Conservation (phyloP, 2,329 filamentous ascomycete species). For the Fonsecaea pugnacius region DNA sequence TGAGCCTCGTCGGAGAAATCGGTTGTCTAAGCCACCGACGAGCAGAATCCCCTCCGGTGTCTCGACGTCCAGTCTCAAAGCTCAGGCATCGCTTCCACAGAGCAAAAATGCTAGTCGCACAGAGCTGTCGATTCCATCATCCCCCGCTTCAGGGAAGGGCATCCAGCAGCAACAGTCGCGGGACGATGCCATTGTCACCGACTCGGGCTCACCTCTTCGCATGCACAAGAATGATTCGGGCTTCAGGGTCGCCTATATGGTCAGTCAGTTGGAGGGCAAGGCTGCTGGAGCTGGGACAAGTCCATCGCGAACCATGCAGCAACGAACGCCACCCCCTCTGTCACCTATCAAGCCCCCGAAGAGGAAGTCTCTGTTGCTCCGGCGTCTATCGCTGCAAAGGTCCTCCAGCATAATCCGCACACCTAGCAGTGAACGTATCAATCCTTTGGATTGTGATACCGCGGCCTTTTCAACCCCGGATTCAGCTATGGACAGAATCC, state of each 20-base stretch:
- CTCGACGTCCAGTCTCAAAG: slow-evolving; percentile 26
- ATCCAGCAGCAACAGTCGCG: slow-evolving; percentile 23
- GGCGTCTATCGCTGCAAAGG: slow-evolving; percentile 24
- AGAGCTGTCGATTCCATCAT: slow-evolving; percentile 24
- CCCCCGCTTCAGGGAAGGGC: slow-evolving; percentile 18
- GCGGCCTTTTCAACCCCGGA: slow-evolving; percentile 14
- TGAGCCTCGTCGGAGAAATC: slow-evolving; percentile 34
- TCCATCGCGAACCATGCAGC: slow-evolving; percentile 13
- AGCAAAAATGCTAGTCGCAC: slow-evolving; percentile 24
- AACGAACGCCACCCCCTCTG: slow-evolving; percentile 8
- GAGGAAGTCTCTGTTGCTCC: slow-evolving; percentile 26
- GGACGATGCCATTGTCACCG: slow-evolving; percentile 12
- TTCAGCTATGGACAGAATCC: slow-evolving; percentile 31
- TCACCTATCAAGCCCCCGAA: slow-evolving; percentile 28
- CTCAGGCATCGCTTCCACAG: slow-evolving; percentile 5
- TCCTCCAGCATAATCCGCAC: slow-evolving; percentile 24
- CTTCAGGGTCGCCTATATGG: slow-evolving; percentile 32
- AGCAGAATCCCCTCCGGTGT: slow-evolving; percentile 25
- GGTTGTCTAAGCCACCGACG: slow-evolving; percentile 37
- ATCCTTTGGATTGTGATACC: slow-evolving; percentile 13
- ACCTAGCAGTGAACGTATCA: slow-evolving; percentile 21
- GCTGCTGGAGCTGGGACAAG: slow-evolving; percentile 6
- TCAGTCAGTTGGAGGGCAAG: slow-evolving; percentile 29
- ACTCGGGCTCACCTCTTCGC: slow-evolving; percentile 14
- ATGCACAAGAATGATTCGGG: slow-evolving; percentile 22